Base-by-base conservation (phyloP, 139 green algal species). In the Diplosphaera chodatii region DNA sequence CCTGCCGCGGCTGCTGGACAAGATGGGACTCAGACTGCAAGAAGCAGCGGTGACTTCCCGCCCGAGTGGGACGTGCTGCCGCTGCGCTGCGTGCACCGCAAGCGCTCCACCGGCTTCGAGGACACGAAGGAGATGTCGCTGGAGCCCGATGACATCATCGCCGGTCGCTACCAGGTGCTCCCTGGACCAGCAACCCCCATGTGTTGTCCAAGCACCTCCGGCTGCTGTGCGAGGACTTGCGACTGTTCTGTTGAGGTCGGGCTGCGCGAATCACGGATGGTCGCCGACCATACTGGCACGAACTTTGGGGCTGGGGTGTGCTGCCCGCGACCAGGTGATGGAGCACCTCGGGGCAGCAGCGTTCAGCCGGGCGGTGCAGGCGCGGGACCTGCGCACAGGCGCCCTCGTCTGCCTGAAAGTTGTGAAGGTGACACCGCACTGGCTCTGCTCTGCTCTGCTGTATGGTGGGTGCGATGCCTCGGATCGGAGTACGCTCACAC, bases 351-450 rank as follows among this genome's bases (percentile, higher is more conserved):
- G 93, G 13, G 87, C 87, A 40, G 94, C 93, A 5, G 94, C 93
- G 1, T 99, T 99, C 86, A 94, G 87, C 82, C 86, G 90, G n/a
- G 94, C 94, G 1, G 89, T 98, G 66, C 90, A 96, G 75, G 92
- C 93, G 28, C 78, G 96, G 29, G 94, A 99, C 78, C 74, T 93
- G 18, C 88, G 94, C 73, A 96, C 86, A 0, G 88, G 89, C 27
- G 77, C 74, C 34, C 81, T 93, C 33, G 93, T 98, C n/a, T 96
- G 91, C 83, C 84, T 99, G 28, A 99, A 99, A 76, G 94, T 98
- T 63, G 91, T 99, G 73, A 97, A 97, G 82, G 86, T 91, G 33
- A 16, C 48, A 59, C 48, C 48, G 18, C 10, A 25, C 10, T 59
- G 22, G 48, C 37, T 48, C 10, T 48, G 37, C n/a, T n/a, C n/a